Base-by-base conservation (phyloP, 352 stramenopile species). In the Pythium plurisporium region DNA sequence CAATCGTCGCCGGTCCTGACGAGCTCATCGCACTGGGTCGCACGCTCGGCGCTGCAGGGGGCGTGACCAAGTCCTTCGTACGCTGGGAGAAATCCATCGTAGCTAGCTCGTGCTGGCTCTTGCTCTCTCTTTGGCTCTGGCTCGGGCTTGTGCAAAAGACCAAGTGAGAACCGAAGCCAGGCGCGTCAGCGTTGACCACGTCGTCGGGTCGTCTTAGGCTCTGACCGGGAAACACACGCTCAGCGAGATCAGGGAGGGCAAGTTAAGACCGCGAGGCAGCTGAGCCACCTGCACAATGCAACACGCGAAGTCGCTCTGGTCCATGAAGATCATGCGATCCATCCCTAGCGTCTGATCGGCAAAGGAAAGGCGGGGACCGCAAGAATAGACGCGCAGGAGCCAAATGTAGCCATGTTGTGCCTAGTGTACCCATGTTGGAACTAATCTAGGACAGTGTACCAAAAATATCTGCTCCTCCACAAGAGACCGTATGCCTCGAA, bases 31-130 rank as follows among this genome's bases (percentile, higher is more conserved):
- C 70, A 41, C 73, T 67, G 6, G 79, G 72, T 3, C 79, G 80
- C 51, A 87, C 79, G 25, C 38, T 69, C 25, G 79, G 79, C 20
- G 75, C 63, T 0, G 64, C 50, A 46, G 79, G 79, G 8, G 77
- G 76, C 37, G 84, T 61, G 58, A 87, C 69, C 59, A 89, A 62
- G 48, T 89, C 77, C 65, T 84, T 84, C 69, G 87, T 87, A 37
- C 77, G 72, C 72, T 86, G 82, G 17, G 76, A 82, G 45, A 89
- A 87, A 52, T 89, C 79, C 79, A 89, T 87, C 48, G 27, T 69
- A 26, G 27, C 30, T 40, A 6, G 8, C 25, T 30, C 36, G 33
- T 42, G 6, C 38, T 57, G 26, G 31, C 46, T 55, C 19, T 46
- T n/a, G 22, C 36, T 44, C n/a, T 27, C 38, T 41, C 29, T 41